These are phyloP conservation scores for Fusarium austroafricanum DNA, from an alignment of 2,329 filamentous ascomycete genomes.

Conservation along the genomic window DNA sequence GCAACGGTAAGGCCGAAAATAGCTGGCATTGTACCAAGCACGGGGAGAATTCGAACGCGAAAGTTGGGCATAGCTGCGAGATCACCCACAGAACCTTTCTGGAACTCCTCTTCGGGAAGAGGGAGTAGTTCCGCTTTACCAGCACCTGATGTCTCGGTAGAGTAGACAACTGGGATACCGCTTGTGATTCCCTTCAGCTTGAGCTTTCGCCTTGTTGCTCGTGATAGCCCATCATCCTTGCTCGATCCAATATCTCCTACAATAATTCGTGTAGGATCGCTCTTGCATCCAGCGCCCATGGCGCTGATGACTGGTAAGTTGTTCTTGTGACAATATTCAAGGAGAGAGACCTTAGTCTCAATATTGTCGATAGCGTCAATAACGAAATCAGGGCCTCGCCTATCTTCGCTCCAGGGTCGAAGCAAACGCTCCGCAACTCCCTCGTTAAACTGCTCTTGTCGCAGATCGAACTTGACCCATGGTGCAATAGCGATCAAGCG, in stretches of 20 bases:
- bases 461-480: conserved; percentile 90
- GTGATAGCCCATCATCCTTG: conserved; percentile 88
- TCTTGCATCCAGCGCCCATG: conserved; percentile 98
- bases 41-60: conserved; percentile 91
- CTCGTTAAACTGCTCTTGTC: conserved; percentile 84
- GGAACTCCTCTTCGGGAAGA: conserved; percentile 86
- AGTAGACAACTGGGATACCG: conserved; percentile 93
- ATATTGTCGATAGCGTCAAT: conserved; percentile 99
- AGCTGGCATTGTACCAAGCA: conserved; percentile 96
- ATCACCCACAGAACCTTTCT: conserved; percentile 86
- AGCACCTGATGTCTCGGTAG: conserved; percentile 87
- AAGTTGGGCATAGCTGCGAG: conserved; percentile 92
- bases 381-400: conserved; percentile 82
- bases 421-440: conserved; percentile 74
- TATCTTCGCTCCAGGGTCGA: conserved; percentile 70
- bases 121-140: conserved; percentile 93
- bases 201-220: conserved; percentile 82
- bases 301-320: conserved; percentile 86
- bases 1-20: conserved; percentile 93
- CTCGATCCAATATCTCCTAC: conserved; percentile 92
- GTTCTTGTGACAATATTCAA: conserved; percentile 87
- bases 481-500: conserved; percentile 88
- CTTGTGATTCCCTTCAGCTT: conserved; percentile 81
- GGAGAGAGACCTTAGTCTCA: conserved; percentile 90
- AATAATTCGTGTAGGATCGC: conserved; percentile 82